Conservation (phyloP, 495 filamentous ascomycete genomes). For the Lasiosphaeriaceae sp. region DNA sequence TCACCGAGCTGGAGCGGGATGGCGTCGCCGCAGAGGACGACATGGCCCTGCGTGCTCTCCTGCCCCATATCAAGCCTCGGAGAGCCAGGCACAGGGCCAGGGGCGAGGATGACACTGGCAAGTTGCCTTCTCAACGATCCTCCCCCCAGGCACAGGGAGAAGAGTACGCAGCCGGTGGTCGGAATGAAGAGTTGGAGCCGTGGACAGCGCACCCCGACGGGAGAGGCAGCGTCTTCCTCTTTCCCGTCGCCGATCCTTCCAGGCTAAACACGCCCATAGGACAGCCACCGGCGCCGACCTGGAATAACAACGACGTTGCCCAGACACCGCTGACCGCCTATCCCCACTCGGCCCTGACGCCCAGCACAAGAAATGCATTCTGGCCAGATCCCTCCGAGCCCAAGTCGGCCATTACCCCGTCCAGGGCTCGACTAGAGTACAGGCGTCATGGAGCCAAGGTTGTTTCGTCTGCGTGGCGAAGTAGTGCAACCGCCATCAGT, state of each 20-base stretch:
- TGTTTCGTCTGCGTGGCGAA: conserved; percentile 93
- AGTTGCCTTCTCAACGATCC: conserved; percentile 59
- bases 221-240: conserved; percentile 33
- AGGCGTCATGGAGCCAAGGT: conserved; percentile 84
- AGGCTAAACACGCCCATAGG: conserved; percentile 14
- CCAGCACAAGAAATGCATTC: conserved; percentile 24
- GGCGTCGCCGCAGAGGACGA: conserved; percentile 90
- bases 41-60: conserved; percentile 79
- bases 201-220: conserved; percentile 50
- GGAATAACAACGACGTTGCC: conserved; percentile 30
- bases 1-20: conserved; percentile 64
- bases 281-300: conserved; percentile 13
- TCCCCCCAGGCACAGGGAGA: conserved; percentile 56
- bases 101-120: conserved; percentile 65
- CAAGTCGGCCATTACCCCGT: conserved; percentile 74
- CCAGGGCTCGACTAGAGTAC: conserved; percentile 64
- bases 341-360: conserved; percentile 30
- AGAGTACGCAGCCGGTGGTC: conserved; percentile 42
- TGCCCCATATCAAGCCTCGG: conserved; percentile 87
- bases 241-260: conserved; percentile 30
- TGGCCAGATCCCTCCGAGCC: conserved; percentile 34
- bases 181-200: conserved; percentile 32
- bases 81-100: conserved; percentile 73
- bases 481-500: conserved; percentile 56
- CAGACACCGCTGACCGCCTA: conserved; percentile 48